Base-by-base conservation (phyloP, 169 alveolate species). In the Condylostoma magnum region DNA sequence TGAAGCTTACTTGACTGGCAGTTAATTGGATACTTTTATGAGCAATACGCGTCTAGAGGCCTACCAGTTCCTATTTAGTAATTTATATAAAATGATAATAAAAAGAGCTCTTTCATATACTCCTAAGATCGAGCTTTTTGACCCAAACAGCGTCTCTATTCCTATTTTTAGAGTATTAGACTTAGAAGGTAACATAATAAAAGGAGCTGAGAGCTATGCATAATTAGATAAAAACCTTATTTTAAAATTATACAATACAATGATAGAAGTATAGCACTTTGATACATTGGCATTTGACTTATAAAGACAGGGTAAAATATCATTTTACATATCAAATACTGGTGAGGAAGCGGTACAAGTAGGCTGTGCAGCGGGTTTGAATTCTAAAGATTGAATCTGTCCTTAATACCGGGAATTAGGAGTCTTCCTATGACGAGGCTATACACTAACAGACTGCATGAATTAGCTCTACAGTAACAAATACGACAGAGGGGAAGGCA, bases 351-450 rank as follows among this genome's bases (percentile, higher is more conserved):
- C 93, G 1, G 67, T 85, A 3, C 77, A 83, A 6, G 80, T 82
- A 6, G 93, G 90, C 0, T 46, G 77, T 18, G 79, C 81, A 10
- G 93, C 93, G 2, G 93, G 83, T 8, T 36, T 86, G 4, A 33
- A 76, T 28, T 53, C 68, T 33, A 41, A 75, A 12, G 93, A 86
- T 69, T 48, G 71, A 15, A 73, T 82, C 3, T 86, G 63, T 69
- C 87, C 93, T 37, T 60, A 86, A 66, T 82, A 82, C 68, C 69
- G 93, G 58, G 93, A 86, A 77, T 54, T 69, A 44, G 93, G 90
- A 15, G 78, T 86, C 15, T 54, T 82, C 28, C 43, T 86, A 12
- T 86, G 82, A 77, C 79, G 93, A 80, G 90, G 90, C 6, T 86
- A 60, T 50, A 69, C 90, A 6, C 63, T 66, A 38, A 57, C 51